phyloP scores from a whole-genome alignment of 768 basidiomycete genomes.

The Russula brevipes region DNA sequence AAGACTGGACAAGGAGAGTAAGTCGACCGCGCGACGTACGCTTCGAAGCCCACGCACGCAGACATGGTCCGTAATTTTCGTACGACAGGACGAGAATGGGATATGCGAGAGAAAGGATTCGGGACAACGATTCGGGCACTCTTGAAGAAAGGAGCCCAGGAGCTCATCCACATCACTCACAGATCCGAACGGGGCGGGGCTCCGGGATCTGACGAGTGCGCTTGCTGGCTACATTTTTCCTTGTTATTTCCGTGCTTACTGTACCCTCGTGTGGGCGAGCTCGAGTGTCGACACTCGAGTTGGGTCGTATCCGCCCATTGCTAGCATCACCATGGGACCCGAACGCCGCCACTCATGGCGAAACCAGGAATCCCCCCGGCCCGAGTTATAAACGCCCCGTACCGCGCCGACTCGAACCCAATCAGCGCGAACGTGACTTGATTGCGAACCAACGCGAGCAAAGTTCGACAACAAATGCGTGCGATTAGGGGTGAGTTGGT shows the following conservation, averaged over 20 bases:
- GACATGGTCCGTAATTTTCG: slow-evolving; percentile 2
- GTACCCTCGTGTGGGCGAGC: neutral
- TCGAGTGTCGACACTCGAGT: neutral
- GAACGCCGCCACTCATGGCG: neutral
- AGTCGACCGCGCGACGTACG: neutral
- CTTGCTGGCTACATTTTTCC: neutral
- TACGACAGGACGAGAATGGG: neutral
- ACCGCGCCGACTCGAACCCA: too few species aligned
- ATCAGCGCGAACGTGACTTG: neutral
- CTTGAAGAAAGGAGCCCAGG: slow-evolving; percentile 11
- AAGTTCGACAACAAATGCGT: slow-evolving; percentile 1
- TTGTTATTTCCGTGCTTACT: neutral
- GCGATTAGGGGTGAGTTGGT: slow-evolving; percentile 13
- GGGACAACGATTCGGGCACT: neutral
- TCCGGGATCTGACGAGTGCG: slow-evolving; percentile 12
- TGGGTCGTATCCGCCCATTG: neutral
- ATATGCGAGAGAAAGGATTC: neutral
- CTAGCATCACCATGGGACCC: neutral
- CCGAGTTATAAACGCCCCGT: neutral
- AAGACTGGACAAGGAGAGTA: neutral
- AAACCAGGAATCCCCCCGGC: neutral
- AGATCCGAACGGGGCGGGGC: slow-evolving; percentile 11
- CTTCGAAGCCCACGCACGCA: slow-evolving; percentile 3
- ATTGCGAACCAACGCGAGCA: neutral
- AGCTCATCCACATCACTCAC: too few species aligned